Conservation (phyloP, 2,329 filamentous ascomycete species). For the Fusarium brachygibbosum region DNA sequence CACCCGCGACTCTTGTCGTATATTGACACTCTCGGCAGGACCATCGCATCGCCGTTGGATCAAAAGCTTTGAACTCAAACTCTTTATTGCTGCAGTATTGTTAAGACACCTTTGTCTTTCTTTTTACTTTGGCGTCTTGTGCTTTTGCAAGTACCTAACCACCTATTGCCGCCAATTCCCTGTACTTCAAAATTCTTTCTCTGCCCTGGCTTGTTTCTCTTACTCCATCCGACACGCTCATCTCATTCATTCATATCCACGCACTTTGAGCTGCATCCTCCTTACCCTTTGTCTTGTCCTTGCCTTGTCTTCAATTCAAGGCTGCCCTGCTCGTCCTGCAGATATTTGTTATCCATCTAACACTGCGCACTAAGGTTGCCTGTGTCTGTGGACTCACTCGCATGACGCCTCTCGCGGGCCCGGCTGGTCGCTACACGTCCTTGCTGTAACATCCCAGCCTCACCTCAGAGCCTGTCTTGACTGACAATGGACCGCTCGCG, state of each 20-base stretch:
- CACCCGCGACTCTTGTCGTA: conserved; percentile 43
- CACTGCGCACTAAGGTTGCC: conserved; percentile 34
- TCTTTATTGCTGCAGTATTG: conserved; percentile 14
- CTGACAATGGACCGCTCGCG: conserved; percentile 57
- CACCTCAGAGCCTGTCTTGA: conserved; percentile 45
- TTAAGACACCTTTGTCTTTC: conserved; percentile 30
- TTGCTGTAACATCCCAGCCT: conserved; percentile 50
- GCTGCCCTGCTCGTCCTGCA: conserved; percentile 20
- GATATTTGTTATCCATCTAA: conserved; percentile 24
- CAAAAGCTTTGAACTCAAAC: conserved; percentile 3
- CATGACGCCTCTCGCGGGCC: conserved; percentile 48
- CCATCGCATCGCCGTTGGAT: conserved; percentile 22
- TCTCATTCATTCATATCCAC: conserved; percentile 44
- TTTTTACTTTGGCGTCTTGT: conserved; percentile 27
- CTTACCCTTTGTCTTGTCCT: background rate
- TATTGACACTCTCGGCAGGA: conserved; percentile 25
- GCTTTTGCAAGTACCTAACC: conserved; percentile 40
- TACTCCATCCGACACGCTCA: conserved; percentile 52
- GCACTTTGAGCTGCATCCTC: conserved; percentile 43
- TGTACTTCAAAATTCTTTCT: conserved; percentile 52
- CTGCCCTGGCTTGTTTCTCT: conserved; percentile 48
- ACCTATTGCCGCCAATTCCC: conserved; percentile 42
- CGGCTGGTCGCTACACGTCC: conserved; percentile 51
- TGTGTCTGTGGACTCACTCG: conserved; percentile 40
- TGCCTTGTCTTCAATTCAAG: conserved; percentile 18